Evolutionary conservation across 495 filamentous ascomycete genomes (phyloP).

Genomic region (Ramalina intermedia): DNA sequence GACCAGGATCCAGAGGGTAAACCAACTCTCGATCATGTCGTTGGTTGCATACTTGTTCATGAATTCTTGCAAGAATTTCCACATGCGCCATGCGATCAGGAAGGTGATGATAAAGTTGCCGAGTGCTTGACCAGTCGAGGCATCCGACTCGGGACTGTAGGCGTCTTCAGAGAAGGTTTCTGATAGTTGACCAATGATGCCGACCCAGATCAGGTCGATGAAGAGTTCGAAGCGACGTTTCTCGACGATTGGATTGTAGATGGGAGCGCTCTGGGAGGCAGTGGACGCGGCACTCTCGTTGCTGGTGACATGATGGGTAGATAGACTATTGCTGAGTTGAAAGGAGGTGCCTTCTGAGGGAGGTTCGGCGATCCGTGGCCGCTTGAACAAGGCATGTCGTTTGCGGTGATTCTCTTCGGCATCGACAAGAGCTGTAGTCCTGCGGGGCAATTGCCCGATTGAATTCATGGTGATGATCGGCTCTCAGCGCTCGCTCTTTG

Average conservation of each 20-base stretch:
- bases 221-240: slow-evolving; percentile 31
- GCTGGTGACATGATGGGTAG: too few species aligned
- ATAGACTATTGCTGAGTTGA: background rate
- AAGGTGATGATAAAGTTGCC: slow-evolving; percentile 19
- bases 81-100: slow-evolving; percentile 32
- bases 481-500: too few species aligned
- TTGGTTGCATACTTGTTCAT: slow-evolving; percentile 39
- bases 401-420: background rate
- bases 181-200: slow-evolving; percentile 30
- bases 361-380: background rate
- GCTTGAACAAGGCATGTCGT: background rate
- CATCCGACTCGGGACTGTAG: slow-evolving; percentile 22
- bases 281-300: too few species aligned
- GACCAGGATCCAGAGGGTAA: slow-evolving; percentile 35
- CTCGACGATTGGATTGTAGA: background rate
- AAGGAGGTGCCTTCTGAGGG: background rate
- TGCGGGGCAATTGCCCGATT: too few species aligned
- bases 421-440: background rate
- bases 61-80: slow-evolving; percentile 31
- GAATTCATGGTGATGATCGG: too few species aligned
- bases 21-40: slow-evolving; percentile 29
- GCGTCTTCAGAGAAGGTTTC: slow-evolving; percentile 31
- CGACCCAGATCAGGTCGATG: slow-evolving; percentile 34
- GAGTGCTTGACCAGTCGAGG: background rate
- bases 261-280: too few species aligned